Evolutionary conservation across 441 rosid species (phyloP), one percentile per base, ranked within the genome.

Genomic region (Metrosideros polymorpha): DNA sequence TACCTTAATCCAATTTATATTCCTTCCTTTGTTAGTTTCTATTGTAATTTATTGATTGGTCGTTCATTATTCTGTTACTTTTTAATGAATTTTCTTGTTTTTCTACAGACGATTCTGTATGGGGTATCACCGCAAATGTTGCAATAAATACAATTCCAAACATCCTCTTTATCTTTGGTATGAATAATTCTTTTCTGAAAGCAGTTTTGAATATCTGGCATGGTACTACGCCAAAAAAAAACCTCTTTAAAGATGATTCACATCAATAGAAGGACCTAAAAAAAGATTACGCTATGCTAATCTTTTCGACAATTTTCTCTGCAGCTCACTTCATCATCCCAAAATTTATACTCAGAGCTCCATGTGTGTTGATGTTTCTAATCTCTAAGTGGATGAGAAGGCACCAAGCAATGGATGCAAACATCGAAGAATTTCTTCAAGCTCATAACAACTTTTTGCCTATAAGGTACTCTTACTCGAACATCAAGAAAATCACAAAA

Each of bases 41-140:
- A 51, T 51, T 51, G 15, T 51, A 14, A 6, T 51, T 15, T 19
- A 51, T 51, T 51, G 53, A 51, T 51, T 51, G 53, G 53, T 51
- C 22, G 19, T 51, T 51, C 53, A 51, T 1, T 51, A 6, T 15
- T 15, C 19, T 19, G 53, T 4, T 14, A 51, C 2, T 51, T 51
- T n/a, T n/a, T 25, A 55, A 55, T 25, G 29, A 55, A 55, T 55
- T 55, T 25, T 55, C 59, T 10, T 22, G 29, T 55, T 55, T 55
- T 55, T 5, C 59, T 4, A 29, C 29, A 25, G 14, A 25, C 29
- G 1, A 0, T 0, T 4, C 3, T 25, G 29, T 2, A 10, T 0
- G 3, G 59, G 1, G 2, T 9, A 54, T 0, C 57, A 4, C 14
- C 1, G 14, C 2, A 25, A 4, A 4, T 10, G 14, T 25, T 25